A percentile compares a stretch with the other conserved stretches of the same genome.
phyloP scores from a whole-genome alignment of 495 filamentous ascomycete genomes.

The Penicillium antarcticum region DNA sequence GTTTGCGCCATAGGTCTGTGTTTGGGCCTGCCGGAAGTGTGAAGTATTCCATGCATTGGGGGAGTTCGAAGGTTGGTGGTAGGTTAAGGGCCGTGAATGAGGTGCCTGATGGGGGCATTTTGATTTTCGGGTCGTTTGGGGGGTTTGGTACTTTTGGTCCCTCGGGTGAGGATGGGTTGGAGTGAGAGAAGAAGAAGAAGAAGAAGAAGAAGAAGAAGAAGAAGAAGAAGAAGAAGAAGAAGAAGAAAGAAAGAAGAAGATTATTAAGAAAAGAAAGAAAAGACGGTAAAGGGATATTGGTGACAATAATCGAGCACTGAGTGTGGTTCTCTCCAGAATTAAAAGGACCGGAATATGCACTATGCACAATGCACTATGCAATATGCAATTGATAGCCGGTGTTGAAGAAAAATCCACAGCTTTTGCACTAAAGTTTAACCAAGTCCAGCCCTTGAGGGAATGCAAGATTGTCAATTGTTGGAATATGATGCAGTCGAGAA shows the following conservation, averaged over 20 bases:
- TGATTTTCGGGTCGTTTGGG: slow-evolving; percentile 20
- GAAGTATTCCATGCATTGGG: slow-evolving; percentile 57
- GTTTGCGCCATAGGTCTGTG: slow-evolving; percentile 53
- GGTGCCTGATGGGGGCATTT: slow-evolving; percentile 49
- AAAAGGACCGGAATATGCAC: not conserved
- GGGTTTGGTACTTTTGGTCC: not conserved
- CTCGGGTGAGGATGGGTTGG: not conserved
- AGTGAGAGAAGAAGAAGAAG: not conserved
- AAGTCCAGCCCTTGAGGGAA: not conserved
- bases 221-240: not conserved
- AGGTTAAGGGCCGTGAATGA: slow-evolving; percentile 53
- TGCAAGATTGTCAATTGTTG: slow-evolving; percentile 6
- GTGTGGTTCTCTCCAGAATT: not conserved
- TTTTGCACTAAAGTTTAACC: slow-evolving; percentile 7
- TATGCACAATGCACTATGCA: not conserved
- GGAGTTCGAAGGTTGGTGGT: slow-evolving; percentile 42
- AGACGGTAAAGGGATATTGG: too few species aligned
- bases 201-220: not conserved
- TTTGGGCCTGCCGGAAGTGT: slow-evolving; percentile 53
- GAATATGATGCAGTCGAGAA: slow-evolving; percentile 19
- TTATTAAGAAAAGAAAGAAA: not conserved
- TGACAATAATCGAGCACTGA: not conserved
- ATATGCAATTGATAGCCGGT: slow-evolving; percentile 5
- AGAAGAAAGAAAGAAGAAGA: not conserved
- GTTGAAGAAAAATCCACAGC: slow-evolving; percentile 7